Percentiles rank a stretch among this genome's conserved stretches.
These are phyloP conservation scores for Taiozyma sp. DNA, from an alignment of 1,139 yeast species.

Conservation along the genomic window DNA sequence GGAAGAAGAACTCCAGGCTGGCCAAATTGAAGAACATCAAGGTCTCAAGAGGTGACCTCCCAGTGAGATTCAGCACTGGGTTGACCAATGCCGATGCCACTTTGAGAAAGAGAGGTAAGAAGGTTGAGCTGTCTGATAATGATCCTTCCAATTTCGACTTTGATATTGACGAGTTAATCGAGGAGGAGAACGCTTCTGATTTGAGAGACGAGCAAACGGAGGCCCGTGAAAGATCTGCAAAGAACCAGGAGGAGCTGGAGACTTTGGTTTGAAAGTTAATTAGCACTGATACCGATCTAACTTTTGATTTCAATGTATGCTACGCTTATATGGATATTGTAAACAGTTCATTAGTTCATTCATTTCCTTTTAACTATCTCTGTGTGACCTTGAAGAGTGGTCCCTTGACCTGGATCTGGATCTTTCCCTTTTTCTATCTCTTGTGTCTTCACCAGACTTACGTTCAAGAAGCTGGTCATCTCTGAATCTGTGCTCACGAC, in stretches of 20 bases:
- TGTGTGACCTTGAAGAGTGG: not conserved
- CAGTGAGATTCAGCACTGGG: constrained; percentile 18
- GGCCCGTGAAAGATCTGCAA: constrained; percentile 11
- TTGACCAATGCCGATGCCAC: not conserved
- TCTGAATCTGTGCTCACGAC: not conserved
- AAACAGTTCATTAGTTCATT: not conserved
- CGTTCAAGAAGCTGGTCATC: no score
- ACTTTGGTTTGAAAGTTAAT: constrained; percentile 14
- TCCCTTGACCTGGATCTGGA: not conserved
- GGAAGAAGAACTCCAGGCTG: constrained; percentile 8
- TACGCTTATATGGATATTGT: not conserved
- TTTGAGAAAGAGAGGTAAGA: constrained; percentile 18
- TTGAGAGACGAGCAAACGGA: constrained; percentile 10
- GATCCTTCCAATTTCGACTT: constrained; percentile 22
- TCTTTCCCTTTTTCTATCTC: not conserved
- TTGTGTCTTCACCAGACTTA: not conserved
- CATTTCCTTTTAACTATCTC: not conserved
- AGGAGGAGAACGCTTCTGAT: constrained; percentile 16
- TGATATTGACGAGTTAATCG: constrained; percentile 23
- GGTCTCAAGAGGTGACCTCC: constrained; percentile 17
- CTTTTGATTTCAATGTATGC: not conserved
- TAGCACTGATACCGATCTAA: not conserved
- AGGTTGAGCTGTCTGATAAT: constrained; percentile 1
- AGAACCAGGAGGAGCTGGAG: constrained; percentile 15
- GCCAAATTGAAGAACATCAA: constrained; percentile 11